phyloP scores from a whole-genome alignment of 2,329 filamentous ascomycete species.

The Cordyceps militaris region DNA sequence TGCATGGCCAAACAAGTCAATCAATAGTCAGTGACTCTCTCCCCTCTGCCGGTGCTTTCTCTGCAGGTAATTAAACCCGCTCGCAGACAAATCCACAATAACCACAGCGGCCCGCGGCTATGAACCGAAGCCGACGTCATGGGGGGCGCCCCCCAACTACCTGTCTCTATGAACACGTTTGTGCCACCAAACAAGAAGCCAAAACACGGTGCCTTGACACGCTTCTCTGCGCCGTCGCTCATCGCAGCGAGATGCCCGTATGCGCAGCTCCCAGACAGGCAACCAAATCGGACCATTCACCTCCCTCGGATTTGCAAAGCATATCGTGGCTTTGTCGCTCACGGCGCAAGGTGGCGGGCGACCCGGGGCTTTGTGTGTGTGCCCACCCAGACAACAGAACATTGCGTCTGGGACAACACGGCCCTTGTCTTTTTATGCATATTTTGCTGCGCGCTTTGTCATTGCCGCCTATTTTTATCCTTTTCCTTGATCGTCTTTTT shows the following conservation, averaged over 20 bases:
- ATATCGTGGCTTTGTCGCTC: neutral
- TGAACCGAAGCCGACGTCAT: neutral
- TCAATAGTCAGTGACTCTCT: no score
- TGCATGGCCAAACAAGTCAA: no score
- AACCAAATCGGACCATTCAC: neutral
- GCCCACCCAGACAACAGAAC: neutral
- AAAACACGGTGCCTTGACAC: neutral
- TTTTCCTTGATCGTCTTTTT: no score
- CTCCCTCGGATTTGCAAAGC: neutral
- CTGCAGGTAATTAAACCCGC: neutral
- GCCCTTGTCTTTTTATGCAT: neutral
- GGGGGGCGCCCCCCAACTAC: no score
- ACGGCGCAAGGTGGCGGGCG: neutral
- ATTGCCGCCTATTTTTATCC: no score
- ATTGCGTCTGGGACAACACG: neutral
- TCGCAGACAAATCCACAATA: neutral
- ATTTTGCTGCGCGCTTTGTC: no score
- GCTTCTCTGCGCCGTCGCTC: no score
- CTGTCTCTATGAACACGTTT: neutral
- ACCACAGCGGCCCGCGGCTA: neutral
- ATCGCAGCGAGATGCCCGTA: neutral
- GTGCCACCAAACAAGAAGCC: neutral
- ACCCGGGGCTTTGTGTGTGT: neutral
- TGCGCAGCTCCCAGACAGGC: neutral
- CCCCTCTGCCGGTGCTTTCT: no score